Evolutionary conservation across 2,329 filamentous ascomycete species (phyloP), one percentile per base, ranked within the genome.

Genomic region (Ramichloridium luteum): DNA sequence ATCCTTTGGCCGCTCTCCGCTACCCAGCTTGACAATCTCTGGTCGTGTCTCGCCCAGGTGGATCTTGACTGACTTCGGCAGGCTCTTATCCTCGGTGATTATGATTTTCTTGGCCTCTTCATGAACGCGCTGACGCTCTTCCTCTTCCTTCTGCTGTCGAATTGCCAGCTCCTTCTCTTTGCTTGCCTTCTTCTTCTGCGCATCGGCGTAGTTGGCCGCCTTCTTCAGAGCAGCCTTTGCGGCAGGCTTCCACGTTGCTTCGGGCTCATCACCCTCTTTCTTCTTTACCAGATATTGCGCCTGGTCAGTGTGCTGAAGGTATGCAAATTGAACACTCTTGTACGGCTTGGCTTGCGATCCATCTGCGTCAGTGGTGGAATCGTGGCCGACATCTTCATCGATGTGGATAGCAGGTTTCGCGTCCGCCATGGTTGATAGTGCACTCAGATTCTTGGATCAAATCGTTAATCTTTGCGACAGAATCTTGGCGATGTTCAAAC

Each of bases 171-270:
- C 77, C 45, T 77, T 70, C 57, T 80, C 80, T 61, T 84, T 85
- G 47, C 72, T 72, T 27, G 79, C 69, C 68, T 93, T 93, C 70
- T 84, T 86, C 70, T 83, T 80, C 58, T 82, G 74, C 42, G 70
- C 67, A 45, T 84, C 80, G 43, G 74, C 74, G 42, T 75, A 74
- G 56, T 75, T 77, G 62, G 74, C 73, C 3, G 79, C 80, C 62
- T 92, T 92, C 67, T 93, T 93, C 53, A 84, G 58, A 13, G 82
- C 83, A 38, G 79, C 80, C 65, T 90, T 92, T 38, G 80, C 77
- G 13, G 75, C 79, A 34, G 79, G 76, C 62, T 86, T 88, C 80
- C 79, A 93, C 47, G 74, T 70, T 43, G 73, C 70, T 32, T 68
- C 68, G 32, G 68, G 65, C 48, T 83, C 80, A 40, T 74, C 75